phyloP scores from a whole-genome alignment of 148 eudicot genomes.

The Persicaria maculosa region DNA sequence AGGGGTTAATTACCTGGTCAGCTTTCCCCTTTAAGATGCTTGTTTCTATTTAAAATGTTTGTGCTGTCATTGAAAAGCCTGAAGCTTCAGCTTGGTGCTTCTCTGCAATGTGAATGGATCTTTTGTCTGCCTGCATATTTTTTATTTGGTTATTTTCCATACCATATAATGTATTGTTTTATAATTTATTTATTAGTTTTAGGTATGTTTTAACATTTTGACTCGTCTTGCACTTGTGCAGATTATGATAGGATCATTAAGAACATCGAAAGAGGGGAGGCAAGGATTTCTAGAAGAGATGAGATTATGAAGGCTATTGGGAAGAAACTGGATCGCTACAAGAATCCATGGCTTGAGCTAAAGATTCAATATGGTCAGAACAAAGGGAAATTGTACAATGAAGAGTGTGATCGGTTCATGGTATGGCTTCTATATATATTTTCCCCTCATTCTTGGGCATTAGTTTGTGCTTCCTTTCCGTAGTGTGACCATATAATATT shows the following conservation, averaged over 20 bases:
- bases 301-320: constrained; percentile 98
- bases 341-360: constrained; percentile 95
- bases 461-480: background rate
- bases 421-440: constrained; percentile 23
- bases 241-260: constrained; percentile 95
- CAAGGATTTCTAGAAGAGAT: constrained; percentile 90
- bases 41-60: too few relatives aligned
- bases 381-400: constrained; percentile 97
- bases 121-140: background rate
- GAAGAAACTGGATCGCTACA: constrained; percentile 90
- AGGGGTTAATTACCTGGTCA: too few relatives aligned
- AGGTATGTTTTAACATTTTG: background rate
- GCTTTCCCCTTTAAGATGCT: too few relatives aligned
- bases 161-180: background rate
- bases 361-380: constrained; percentile 98
- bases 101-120: too few relatives aligned
- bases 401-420: constrained; percentile 99
- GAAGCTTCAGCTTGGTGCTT: too few relatives aligned
- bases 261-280: constrained; percentile 97
- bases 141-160: background rate
- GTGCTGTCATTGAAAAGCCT: too few relatives aligned
- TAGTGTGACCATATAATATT: background rate
- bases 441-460: background rate
- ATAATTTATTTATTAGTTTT: too few relatives aligned
- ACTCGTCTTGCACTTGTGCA: constrained; percentile 17